Base-by-base conservation (phyloP, 139 green algal genomes). In the Coelastrella sp. region DNA sequence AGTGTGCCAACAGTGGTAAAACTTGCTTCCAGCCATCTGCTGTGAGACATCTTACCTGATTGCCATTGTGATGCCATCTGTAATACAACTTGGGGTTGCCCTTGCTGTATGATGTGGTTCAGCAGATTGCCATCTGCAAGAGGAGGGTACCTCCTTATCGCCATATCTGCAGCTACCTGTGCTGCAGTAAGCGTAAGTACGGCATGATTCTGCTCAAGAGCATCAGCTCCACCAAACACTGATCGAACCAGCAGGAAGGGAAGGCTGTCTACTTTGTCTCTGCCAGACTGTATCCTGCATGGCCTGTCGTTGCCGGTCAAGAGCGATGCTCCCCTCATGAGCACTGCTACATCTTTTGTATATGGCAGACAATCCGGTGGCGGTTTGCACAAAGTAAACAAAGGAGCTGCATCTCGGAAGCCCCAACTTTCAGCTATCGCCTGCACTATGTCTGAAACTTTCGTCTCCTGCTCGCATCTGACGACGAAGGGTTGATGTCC, bases 381-480 rank as follows among this genome's bases (percentile, higher is more conserved):
- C 23, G 75, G 75, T 25, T 43, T 51, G 53, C 75, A 82, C 35
- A 82, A 53, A 23, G 75, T 71, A 53, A 82, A 82, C 32, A 82
- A 53, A 15, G 43, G 34, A 5, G 75, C 51, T 27, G 75, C 75
- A 13, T 82, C 75, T 17, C 38, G 37, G 53, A 82, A 82, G 53
- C 75, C 75, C 75, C 75, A 82, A 35, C 66, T 82, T 15, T 45
- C 75, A 35, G 75, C 75, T 30, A 82, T 82, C 2, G 53, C 53
- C 51, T 25, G 25, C 3, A 82, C 53, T 21, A 82, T 69, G 37
- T 82, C 75, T 32, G 37, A 27, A 11, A 82, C 75, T 3, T n/a
- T 40, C 1, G 75, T 82, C 25, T 82, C 75, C 35, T 51, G 51
- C 53, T 82, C 75, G 27, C 75, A 82, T 6, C 75, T 34, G 32